Evolutionary conservation across 495 filamentous ascomycete species (phyloP), one percentile per base, ranked within the genome.

Genomic region (Jackrogersella multiformis): DNA sequence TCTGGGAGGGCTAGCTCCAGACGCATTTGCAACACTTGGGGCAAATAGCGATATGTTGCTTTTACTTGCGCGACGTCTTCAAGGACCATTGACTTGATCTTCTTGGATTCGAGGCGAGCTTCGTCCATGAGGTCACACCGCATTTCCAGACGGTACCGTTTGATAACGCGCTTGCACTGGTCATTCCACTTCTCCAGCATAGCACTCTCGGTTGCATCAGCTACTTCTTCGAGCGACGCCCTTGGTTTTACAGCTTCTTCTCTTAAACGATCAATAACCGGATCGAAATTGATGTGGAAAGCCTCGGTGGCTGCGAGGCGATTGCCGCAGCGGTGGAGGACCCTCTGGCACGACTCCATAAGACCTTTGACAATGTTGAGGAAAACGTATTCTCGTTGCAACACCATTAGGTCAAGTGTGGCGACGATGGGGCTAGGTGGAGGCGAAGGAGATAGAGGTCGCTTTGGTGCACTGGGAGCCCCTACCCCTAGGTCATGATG

Each of bases 351-450:
- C 1, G 28, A 34, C n/a, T 21, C 10, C n/a, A 18, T 49, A 15
- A 68, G 26, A 1, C 5, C 9, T 2, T 41, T 10, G 35, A 46
- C 8, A 0, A 57, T 9, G 0, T 52, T 16, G 5, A 5, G 0
- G 36, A 68, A 38, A 7, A 62, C 58, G 30, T 28, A 68, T 9
- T 58, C 57, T 4, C 45, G 54, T 15, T 64, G 53, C 10, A 34
- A 7, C 0, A 24, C 42, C 0, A 21, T n/a, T 13, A 21, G n/a
- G n/a, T n/a, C n/a, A n/a, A n/a, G 9, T 8, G n/a, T 13, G 8
- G 42, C 13, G 12, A 21, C 20, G 21, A 10, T 12, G 8, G 26
- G 13, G 10, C 15, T 2, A 45, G 15, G n/a, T 44, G 15, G n/a
- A 8, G 7, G 23, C 28, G 39, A 7, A 6, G 53, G 44, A 12